Evolutionary conservation across 345 rosid genomes (phyloP).

Genomic region (Eucalyptus sideroxylon): DNA sequence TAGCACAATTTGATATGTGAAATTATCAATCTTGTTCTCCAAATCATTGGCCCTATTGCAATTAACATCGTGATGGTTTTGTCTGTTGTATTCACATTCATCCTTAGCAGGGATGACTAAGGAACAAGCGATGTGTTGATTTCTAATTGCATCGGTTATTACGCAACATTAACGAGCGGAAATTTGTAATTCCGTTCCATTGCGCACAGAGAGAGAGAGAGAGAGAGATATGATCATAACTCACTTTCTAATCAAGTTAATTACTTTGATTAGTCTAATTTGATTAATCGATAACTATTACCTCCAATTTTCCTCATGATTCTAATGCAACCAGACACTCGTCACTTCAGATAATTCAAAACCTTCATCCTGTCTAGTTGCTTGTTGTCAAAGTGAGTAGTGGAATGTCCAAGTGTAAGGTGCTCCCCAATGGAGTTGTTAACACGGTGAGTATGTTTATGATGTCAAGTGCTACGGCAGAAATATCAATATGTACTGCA

Average conservation of each 20-base stretch:
- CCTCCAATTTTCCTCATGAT: neutral
- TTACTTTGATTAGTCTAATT: neutral
- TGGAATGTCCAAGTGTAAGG: neutral
- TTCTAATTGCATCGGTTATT: fast-evolving
- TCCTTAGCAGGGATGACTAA: neutral
- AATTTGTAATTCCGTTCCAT: neutral
- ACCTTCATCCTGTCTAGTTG: neutral
- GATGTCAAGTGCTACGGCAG: neutral
- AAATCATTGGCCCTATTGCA: neutral
- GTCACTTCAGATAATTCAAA: neutral
- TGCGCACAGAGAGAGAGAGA: fast-evolving
- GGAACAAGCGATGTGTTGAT: neutral
- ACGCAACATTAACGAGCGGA: fast-evolving
- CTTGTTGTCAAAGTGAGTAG: neutral
- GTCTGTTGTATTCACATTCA: neutral
- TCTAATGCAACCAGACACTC: neutral
- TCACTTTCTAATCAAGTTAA: neutral
- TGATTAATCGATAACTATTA: neutral
- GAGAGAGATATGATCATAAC: fast-evolving
- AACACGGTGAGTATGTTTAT: neutral
- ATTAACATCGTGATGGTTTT: neutral
- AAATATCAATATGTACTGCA: neutral
- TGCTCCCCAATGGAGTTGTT: neutral
- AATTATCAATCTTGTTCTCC: neutral
- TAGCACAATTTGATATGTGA: neutral